Base-by-base conservation (phyloP, 768 basidiomycete genomes). In the Trametes cinnabarina region DNA sequence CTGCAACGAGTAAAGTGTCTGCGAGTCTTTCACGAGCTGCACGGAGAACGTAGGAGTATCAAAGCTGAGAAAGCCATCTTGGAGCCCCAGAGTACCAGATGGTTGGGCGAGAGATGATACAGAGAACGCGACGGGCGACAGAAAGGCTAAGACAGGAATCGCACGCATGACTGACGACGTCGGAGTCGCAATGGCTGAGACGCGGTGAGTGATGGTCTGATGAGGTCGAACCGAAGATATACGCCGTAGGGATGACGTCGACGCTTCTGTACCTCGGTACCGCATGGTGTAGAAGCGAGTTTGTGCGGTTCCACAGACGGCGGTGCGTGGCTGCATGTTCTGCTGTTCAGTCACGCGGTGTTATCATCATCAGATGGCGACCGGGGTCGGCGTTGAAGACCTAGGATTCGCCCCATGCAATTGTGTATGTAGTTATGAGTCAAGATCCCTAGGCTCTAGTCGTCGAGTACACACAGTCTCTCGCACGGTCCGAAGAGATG, bases 21-120 rank as follows among this genome's bases (percentile, higher is more conserved):
- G 82, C 1, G 81, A 82, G 61, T 83, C 82, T 62, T 80, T 82
- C 44, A 83, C 79, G 17, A 82, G 71, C 55, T 78, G 76, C 15
- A 80, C 62, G 11, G 72, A 60, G 66, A 84, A 81, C 7, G 65
- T 63, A 1, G 81, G 70, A 3, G 79, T 78, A 39, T 73, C 75
- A 69, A 82, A 78, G 15, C 76, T 71, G 35, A 77, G 56, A 51
- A 81, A 79, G 9, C 82, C 82, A 72, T 82, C 71, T 17, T 66
- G 64, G 34, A 83, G 63, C 15, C 80, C 80, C 2, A 81, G 73
- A 2, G 76, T 77, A 10, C 66, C 69, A 6, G 51, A 43, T 5
- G 47, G 37, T 22, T 61, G 60, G 1, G 55, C 55, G 19, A 23
- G 12, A 23, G 30, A 44, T 42, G 25, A 22, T 25, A 7, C 40